Conservation (phyloP, 2,329 filamentous ascomycete species). For the Phyllosticta paracitricarpa region DNA sequence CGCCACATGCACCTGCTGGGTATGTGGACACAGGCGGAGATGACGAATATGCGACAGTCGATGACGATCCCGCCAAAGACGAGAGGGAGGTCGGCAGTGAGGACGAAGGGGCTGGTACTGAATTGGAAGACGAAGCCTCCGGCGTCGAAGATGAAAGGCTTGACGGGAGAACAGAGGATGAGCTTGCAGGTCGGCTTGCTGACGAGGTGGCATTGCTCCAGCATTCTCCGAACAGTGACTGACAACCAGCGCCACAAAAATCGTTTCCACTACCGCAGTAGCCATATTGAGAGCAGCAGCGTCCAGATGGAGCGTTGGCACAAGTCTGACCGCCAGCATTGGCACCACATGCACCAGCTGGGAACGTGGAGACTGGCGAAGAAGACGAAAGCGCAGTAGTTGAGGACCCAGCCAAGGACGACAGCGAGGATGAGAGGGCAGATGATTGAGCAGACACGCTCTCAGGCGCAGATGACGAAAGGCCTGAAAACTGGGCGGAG, state of each 20-base stretch:
- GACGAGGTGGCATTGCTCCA: background rate
- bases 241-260: conserved; percentile 6
- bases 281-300: conserved; percentile 8
- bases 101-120: too few species aligned
- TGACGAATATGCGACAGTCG: background rate
- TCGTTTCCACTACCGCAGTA: conserved; percentile 7
- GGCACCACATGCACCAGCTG: background rate
- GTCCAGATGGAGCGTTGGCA: background rate
- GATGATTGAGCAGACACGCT: background rate
- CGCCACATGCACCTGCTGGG: background rate
- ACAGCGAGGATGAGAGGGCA: background rate
- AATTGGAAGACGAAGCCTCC: too few species aligned
- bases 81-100: too few species aligned
- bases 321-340: background rate
- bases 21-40: conserved; percentile 2
- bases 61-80: background rate
- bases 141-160: too few species aligned
- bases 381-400: background rate
- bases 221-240: conserved; percentile 3
- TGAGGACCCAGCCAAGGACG: conserved; percentile 2
- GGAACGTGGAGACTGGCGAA: conserved; percentile 1
- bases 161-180: too few species aligned
- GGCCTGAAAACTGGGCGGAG: too few species aligned
- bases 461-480: too few species aligned
- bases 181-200: too few species aligned